Percentiles rank a stretch among this genome's conserved stretches.
Conservation (phyloP, 164 flowering plant genomes). For the Taxillus chinensis region DNA sequence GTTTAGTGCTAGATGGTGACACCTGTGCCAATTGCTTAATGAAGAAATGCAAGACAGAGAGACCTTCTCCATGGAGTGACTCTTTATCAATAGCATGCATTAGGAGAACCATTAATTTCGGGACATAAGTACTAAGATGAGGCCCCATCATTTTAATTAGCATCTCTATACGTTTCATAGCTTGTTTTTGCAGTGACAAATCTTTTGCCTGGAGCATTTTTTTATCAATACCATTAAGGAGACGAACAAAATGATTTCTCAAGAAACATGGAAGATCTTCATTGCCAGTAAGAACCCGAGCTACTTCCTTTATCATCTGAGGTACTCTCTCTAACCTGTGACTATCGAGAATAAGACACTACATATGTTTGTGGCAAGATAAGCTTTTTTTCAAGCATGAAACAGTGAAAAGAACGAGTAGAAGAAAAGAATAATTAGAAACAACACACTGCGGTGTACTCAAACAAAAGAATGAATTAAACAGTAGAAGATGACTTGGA, state of each 20-base stretch:
- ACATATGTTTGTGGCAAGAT: neutral
- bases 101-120: slow-evolving; percentile 96
- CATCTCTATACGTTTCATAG: slow-evolving; percentile 78
- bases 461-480: neutral
- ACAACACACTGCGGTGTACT: neutral
- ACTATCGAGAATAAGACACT: neutral
- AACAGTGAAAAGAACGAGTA: neutral
- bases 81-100: slow-evolving; percentile 86
- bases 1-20: slow-evolving; percentile 82
- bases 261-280: slow-evolving; percentile 89
- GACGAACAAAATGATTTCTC: slow-evolving; percentile 89
- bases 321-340: slow-evolving; percentile 73
- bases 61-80: slow-evolving; percentile 69
- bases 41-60: slow-evolving; percentile 75
- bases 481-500: neutral
- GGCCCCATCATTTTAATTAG: slow-evolving; percentile 88
- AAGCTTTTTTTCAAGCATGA: too few species aligned
- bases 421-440: neutral
- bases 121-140: slow-evolving; percentile 82
- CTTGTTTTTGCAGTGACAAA: slow-evolving; percentile 66
- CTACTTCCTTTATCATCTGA: slow-evolving; percentile 71
- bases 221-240: slow-evolving; percentile 88
- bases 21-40: slow-evolving; percentile 55
- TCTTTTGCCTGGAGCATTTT: slow-evolving; percentile 91
- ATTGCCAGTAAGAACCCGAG: slow-evolving; percentile 62